Base-by-base conservation (phyloP, 2,329 filamentous ascomycete genomes). In the Neofusicoccum sp. region DNA sequence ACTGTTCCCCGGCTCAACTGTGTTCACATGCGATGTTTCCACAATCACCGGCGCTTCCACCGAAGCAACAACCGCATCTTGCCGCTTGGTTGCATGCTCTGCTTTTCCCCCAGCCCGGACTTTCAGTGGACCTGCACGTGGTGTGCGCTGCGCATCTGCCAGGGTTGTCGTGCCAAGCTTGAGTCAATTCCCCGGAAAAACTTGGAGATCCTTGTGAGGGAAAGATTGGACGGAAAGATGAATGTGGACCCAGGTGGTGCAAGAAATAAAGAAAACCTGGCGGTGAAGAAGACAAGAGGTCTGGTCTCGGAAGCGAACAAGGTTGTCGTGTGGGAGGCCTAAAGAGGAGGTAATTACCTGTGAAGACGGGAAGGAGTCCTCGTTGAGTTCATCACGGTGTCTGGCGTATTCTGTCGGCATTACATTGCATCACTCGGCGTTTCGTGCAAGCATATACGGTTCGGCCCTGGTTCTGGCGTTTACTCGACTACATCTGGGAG, bases 81-180 rank as follows among this genome's bases (percentile, higher is more conserved):
- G 52, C 72, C 73, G 29, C 68, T 75, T 67, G 70, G 69, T 11
- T 78, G 76, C 70, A 73, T 74, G 72, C 58, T 76, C 0, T 78
- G 76, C 64, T 69, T 66, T 14, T 50, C 66, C 1, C 69, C 72
- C 61, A 66, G 64, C 22, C 62, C 58, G 2, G 71, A 73, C 22
- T 62, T 68, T 14, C 71, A 69, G 62, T 76, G 72, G 70, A 65
- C 66, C n/a, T 78, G 76, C 52, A 68, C 69, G 14, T 76, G 74
- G 73, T 78, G 76, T 59, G 71, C 71, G 62, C 62, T 78, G 64
- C 50, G 74, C 7, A 68, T 78, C 16, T 78, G 76, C 61, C 37
- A 65, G 4, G 54, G 5, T 2, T 78, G 76, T 37, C 69, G 70
- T 11, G 65, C 66, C 6, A 71, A 71, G 44, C 63, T 77, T 44